These are phyloP conservation scores for Eucalyptus urophylla DNA, from an alignment of 345 rosid genomes.

Conservation along the genomic window DNA sequence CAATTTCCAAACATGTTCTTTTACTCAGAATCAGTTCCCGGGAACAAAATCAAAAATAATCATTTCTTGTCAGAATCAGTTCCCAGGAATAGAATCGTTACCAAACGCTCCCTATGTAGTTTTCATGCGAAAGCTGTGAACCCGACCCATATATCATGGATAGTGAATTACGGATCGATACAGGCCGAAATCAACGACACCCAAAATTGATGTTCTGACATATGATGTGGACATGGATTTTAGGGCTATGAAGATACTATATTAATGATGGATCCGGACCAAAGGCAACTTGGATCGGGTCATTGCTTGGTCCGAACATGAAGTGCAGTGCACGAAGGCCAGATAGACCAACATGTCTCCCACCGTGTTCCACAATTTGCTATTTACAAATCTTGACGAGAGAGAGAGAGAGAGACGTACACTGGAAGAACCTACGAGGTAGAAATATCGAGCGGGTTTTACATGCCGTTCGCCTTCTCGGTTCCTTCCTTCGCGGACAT, in stretches of 20 bases:
- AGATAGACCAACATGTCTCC: neutral
- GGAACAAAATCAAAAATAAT: no score
- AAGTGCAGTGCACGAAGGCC: neutral
- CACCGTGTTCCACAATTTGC: neutral
- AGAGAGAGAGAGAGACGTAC: neutral
- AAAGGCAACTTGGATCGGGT: neutral
- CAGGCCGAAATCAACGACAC: neutral
- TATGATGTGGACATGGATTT: neutral
- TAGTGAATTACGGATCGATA: neutral
- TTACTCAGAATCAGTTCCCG: no score
- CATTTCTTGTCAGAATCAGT: no score
- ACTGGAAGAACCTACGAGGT: neutral
- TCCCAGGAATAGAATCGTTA: no score
- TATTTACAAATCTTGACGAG: neutral
- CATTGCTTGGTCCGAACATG: neutral
- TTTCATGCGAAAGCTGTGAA: neutral
- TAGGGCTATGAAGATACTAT: neutral
- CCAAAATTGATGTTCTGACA: neutral
- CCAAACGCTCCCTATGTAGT: neutral
- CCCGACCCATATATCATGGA: neutral
- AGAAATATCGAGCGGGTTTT: neutral
- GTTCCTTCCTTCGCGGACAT: neutral
- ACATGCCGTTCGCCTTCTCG: neutral
- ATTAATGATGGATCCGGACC: neutral
- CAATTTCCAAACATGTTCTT: no score